Evolutionary conservation across 371 early-diverging fungal genomes (phyloP).

Genomic region (Fennellomyces sp.): DNA sequence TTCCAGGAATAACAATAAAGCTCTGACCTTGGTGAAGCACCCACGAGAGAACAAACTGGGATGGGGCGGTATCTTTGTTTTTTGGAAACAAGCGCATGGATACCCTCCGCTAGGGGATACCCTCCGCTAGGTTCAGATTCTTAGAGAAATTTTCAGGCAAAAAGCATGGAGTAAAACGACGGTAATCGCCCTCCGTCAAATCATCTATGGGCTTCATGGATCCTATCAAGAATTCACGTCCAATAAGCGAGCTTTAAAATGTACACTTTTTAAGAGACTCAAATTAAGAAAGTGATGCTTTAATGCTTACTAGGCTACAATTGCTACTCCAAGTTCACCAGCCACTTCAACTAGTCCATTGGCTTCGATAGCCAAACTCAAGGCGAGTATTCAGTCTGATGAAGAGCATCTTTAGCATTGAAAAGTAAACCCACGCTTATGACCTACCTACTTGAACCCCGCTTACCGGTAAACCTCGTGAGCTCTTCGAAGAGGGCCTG

Average conservation of each 20-base stretch:
- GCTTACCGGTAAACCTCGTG: constrained; percentile 66
- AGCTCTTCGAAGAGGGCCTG: constrained; percentile 56
- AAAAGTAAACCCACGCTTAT: too few species aligned
- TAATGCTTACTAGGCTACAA: constrained; percentile 53
- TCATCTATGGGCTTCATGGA: constrained; percentile 46
- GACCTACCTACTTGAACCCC: too few species aligned
- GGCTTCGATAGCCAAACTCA: constrained; percentile 54
- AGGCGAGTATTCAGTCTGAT: constrained; percentile 55
- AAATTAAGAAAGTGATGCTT: constrained; percentile 45
- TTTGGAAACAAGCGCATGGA: constrained; percentile 43
- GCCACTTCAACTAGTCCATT: constrained; percentile 56
- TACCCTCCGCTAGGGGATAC: too few species aligned
- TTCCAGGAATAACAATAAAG: constrained; percentile 60
- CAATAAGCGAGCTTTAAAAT: constrained; percentile 1
- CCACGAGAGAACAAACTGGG: constrained; percentile 63
- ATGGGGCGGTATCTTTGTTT: constrained; percentile 41
- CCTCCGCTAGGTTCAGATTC: constrained; percentile 59
- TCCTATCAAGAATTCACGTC: constrained; percentile 63
- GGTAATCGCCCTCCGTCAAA: constrained; percentile 44
- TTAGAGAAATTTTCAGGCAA: constrained; percentile 47
- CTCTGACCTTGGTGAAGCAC: constrained; percentile 46
- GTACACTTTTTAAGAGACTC: too few species aligned
- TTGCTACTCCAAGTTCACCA: constrained; percentile 58
- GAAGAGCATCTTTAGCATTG: too few species aligned
- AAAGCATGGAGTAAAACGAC: constrained; percentile 54